phyloP scores from a whole-genome alignment of 352 stramenopile genomes.

The Phytophthora chlamydospora region DNA sequence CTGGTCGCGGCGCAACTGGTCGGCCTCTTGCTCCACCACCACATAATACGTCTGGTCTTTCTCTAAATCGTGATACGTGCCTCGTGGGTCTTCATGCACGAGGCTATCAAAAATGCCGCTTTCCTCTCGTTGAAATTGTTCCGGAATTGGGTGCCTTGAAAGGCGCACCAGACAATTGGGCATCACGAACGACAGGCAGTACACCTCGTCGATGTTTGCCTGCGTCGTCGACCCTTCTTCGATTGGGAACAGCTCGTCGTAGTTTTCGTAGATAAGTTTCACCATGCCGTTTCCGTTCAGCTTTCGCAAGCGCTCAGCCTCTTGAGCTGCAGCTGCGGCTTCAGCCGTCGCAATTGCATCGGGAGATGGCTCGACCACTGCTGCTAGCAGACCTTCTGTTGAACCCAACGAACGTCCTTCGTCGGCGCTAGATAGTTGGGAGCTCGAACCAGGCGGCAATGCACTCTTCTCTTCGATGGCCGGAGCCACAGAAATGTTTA shows the following conservation, averaged over 20 bases:
- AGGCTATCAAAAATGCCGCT: slow-evolving; percentile 60
- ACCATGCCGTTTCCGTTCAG: slow-evolving; percentile 66
- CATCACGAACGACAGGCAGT: slow-evolving; percentile 91
- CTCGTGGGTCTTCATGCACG: slow-evolving; percentile 67
- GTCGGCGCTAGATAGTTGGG: neutral
- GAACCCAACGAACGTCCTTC: neutral
- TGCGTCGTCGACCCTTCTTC: slow-evolving; percentile 78
- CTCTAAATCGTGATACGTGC: slow-evolving; percentile 73
- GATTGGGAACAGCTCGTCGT: slow-evolving; percentile 87
- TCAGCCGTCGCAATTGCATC: slow-evolving; percentile 7
- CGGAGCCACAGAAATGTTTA: neutral
- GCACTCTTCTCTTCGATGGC: neutral
- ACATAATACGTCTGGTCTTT: slow-evolving; percentile 81
- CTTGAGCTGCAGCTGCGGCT: slow-evolving; percentile 20
- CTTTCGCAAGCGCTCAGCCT: slow-evolving; percentile 44
- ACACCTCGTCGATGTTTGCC: slow-evolving; percentile 79
- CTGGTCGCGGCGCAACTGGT: slow-evolving; percentile 74
- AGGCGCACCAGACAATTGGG: slow-evolving; percentile 84
- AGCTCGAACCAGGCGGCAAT: slow-evolving; percentile 4
- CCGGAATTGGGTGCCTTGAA: slow-evolving; percentile 48
- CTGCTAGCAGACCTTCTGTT: slow-evolving; percentile 2
- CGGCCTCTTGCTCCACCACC: slow-evolving; percentile 81
- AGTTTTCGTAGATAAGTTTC: slow-evolving; percentile 89
- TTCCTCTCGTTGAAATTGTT: slow-evolving; percentile 64
- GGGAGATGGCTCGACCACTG: slow-evolving; percentile 1